Conservation (phyloP, 2,329 filamentous ascomycete species). For the Stemphylium vesicarium region DNA sequence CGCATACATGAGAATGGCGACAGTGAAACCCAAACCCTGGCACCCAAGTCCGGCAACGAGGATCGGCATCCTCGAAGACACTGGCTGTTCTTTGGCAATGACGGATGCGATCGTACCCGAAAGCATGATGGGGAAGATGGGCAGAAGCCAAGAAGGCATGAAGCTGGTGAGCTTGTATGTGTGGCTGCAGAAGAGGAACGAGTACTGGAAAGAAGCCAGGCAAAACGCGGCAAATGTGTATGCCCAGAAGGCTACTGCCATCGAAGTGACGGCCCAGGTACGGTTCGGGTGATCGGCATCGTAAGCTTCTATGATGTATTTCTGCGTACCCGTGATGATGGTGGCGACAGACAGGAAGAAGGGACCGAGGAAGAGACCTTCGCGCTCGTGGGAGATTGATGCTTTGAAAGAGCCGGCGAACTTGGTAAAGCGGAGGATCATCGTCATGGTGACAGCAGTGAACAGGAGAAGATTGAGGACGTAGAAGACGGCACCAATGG, state of each 20-base stretch:
- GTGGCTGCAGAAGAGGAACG: conserved; percentile 67
- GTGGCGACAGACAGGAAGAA: conserved; percentile 52
- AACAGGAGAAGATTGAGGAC: conserved; percentile 60
- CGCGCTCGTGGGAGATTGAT: conserved; percentile 58
- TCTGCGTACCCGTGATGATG: conserved; percentile 52
- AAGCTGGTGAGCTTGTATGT: conserved; percentile 68
- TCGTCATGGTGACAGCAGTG: conserved; percentile 33
- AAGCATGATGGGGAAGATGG: conserved; percentile 77
- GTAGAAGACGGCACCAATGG: conserved; percentile 60
- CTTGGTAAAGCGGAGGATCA: conserved; percentile 54
- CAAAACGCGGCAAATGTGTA: conserved; percentile 52
- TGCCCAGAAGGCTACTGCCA: conserved; percentile 52
- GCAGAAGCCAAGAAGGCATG: conserved; percentile 77
- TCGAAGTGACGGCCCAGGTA: conserved; percentile 50
- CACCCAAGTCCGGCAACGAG: conserved; percentile 70
- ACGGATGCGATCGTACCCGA: conserved; percentile 73
- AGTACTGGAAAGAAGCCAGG: conserved; percentile 60
- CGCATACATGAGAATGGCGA: conserved; percentile 75
- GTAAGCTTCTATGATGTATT: conserved; percentile 43
- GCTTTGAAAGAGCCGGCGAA: conserved; percentile 53
- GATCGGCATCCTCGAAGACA: conserved; percentile 64
- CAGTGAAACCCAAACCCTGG: conserved; percentile 72
- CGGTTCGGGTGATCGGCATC: conserved; percentile 48
- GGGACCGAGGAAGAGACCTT: conserved; percentile 57
- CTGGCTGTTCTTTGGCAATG: conserved; percentile 66